Conservation (phyloP, 116 monocot species). For the Trichopus zeylanicus region DNA sequence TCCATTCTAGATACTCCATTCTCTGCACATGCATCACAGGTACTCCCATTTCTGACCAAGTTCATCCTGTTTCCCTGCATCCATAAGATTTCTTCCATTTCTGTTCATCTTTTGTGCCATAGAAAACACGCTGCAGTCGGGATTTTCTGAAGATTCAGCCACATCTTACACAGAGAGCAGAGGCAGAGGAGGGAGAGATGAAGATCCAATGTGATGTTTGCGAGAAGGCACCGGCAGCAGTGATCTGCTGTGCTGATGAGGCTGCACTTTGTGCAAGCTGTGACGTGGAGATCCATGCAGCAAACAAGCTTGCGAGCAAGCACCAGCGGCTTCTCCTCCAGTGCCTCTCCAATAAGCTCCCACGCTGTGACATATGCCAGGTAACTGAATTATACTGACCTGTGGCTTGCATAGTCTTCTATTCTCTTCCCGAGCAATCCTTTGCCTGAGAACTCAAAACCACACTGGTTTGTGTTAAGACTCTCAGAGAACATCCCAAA, state of each 20-base stretch:
- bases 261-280: slow-evolving; percentile 82
- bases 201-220: slow-evolving; percentile 91
- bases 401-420: background rate
- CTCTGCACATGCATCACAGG: background rate
- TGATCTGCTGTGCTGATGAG: slow-evolving; percentile 98
- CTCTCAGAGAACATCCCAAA: too few relatives aligned
- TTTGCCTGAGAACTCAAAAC: background rate
- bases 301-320: slow-evolving; percentile 97
- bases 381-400: slow-evolving; percentile 13
- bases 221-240: slow-evolving; percentile 60
- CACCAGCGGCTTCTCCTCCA: slow-evolving; percentile 80
- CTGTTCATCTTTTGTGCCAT: background rate
- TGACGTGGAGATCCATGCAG: slow-evolving; percentile 78
- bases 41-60: background rate
- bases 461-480: too few relatives aligned
- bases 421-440: background rate
- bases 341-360: slow-evolving; percentile 44
- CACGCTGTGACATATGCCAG: slow-evolving; percentile 86
- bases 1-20: background rate
- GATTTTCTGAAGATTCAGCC: too few relatives aligned
- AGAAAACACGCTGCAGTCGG: too few relatives aligned
- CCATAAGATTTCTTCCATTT: background rate
- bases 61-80: background rate
- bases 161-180: background rate
- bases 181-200: slow-evolving; percentile 21